phyloP scores from a whole-genome alignment of 106 monocot species.

The Agapanthus africanus region DNA sequence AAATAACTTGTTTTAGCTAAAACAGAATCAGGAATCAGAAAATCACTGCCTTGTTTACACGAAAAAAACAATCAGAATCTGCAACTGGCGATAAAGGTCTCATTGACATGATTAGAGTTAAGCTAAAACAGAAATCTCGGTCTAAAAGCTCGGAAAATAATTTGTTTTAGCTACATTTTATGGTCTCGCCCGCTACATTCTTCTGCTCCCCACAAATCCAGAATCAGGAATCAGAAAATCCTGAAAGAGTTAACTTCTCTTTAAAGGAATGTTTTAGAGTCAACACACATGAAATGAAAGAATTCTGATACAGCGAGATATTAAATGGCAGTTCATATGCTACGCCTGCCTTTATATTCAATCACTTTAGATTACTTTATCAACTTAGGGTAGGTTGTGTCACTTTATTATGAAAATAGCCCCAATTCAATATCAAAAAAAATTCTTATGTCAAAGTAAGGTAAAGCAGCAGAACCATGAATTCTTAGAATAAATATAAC shows the following conservation, averaged over 20 bases:
- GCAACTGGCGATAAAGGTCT: background rate
- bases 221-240: constrained; percentile 10
- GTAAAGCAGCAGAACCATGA: background rate
- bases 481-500: background rate
- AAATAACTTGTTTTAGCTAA: background rate
- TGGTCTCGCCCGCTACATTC: constrained; percentile 1
- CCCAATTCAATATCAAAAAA: background rate
- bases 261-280: background rate
- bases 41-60: background rate
- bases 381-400: background rate
- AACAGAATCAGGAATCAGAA: constrained; percentile 10
- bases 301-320: background rate
- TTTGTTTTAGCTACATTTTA: background rate
- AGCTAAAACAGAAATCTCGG: background rate
- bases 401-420: background rate
- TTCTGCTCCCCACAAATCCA: constrained; percentile 12
- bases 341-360: background rate
- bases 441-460: background rate
- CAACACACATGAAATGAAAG: background rate
- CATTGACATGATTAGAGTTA: background rate
- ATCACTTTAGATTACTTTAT: background rate
- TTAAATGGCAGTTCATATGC: constrained; percentile 1
- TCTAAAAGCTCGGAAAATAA: background rate
- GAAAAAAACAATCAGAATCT: background rate
- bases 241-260: constrained; percentile 9